These are phyloP conservation scores for Diaporthe sp. DNA, from an alignment of 2,329 filamentous ascomycete species.

Conservation along the genomic window DNA sequence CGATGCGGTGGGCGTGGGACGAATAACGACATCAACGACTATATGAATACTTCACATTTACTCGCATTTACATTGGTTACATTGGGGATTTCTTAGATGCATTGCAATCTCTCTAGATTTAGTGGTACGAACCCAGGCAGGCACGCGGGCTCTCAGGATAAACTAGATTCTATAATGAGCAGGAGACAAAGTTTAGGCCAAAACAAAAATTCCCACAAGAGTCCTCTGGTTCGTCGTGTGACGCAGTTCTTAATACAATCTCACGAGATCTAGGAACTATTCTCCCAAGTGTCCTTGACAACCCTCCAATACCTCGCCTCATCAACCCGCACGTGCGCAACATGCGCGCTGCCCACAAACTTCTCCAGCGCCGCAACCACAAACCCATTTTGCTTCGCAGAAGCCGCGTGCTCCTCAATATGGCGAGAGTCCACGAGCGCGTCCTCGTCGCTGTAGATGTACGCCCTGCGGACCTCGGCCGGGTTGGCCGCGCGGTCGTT, in stretches of 20 bases:
- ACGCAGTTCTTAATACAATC: background rate
- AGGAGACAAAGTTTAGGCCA: background rate
- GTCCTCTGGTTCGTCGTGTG: background rate
- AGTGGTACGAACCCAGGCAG: constrained; percentile 2
- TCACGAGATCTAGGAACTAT: constrained; percentile 31
- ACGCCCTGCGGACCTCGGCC: constrained; percentile 61
- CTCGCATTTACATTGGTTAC: constrained; percentile 21
- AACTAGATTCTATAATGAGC: constrained; percentile 21
- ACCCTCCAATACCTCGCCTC: constrained; percentile 64
- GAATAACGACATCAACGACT: constrained; percentile 17
- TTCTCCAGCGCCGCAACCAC: constrained; percentile 56
- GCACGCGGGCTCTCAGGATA: background rate
- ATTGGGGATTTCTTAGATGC: constrained; percentile 6
- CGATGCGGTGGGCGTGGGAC: background rate
- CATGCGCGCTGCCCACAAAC: constrained; percentile 64
- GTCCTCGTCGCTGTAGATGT: constrained; percentile 66
- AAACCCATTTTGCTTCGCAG: constrained; percentile 57
- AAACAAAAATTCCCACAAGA: constrained; percentile 27
- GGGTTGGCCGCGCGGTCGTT: constrained; percentile 51
- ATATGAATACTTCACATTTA: background rate
- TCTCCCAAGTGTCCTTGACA: constrained; percentile 62
- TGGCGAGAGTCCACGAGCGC: constrained; percentile 60
- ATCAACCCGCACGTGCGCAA: constrained; percentile 63
- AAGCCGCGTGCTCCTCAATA: constrained; percentile 62
- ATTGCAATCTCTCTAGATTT: background rate